Evolutionary conservation across 148 eudicot genomes (phyloP).

Genomic region (Salicornia ramosissima): DNA sequence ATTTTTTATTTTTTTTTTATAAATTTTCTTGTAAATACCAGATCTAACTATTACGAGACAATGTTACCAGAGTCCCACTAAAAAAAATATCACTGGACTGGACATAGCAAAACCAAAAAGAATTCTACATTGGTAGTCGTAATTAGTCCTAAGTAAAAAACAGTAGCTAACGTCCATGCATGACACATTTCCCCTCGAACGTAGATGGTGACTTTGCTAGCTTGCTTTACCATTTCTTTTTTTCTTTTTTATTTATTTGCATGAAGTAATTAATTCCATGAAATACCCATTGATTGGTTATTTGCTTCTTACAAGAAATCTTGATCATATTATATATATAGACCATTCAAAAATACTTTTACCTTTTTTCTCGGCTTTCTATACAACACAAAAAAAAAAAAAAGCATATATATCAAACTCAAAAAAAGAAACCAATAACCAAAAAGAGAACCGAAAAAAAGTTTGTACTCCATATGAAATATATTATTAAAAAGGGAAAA

Average conservation of each 20-base stretch:
- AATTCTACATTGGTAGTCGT: not conserved
- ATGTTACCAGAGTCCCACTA: too few species aligned
- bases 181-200: slow-evolving; percentile 40
- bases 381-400: slow-evolving; percentile 12
- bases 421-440: slow-evolving; percentile 13
- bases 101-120: slow-evolving; percentile 20
- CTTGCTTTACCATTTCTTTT: slow-evolving; percentile 5
- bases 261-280: slow-evolving; percentile 20
- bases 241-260: slow-evolving; percentile 26
- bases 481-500: not conserved
- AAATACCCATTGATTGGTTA: slow-evolving; percentile 16
- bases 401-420: slow-evolving; percentile 7
- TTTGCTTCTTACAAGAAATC: slow-evolving; percentile 34
- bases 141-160: not conserved
- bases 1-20: too few species aligned
- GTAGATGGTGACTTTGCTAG: slow-evolving; percentile 25
- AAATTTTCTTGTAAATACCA: too few species aligned
- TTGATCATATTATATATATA: slow-evolving; percentile 26
- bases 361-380: slow-evolving; percentile 45
- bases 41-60: too few species aligned
- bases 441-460: slow-evolving; percentile 13
- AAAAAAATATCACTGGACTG: not conserved
- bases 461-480: not conserved
- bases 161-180: slow-evolving; percentile 49
- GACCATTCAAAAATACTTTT: slow-evolving; percentile 17